phyloP scores from a whole-genome alignment of 2,329 filamentous ascomycete genomes.

The Cercospora sp. region DNA sequence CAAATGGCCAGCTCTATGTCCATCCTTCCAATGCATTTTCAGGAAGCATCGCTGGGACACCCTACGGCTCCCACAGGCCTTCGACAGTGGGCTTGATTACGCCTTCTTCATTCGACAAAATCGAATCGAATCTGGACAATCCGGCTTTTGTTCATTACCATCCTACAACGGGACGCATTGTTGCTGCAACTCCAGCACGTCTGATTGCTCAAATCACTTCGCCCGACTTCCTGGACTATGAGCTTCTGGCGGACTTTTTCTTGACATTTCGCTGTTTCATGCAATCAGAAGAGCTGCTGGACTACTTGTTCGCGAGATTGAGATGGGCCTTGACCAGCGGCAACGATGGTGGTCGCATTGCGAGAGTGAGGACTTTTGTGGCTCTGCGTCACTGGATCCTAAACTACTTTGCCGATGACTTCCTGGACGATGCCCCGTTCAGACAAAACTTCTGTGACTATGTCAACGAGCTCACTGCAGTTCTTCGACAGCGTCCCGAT shows the following conservation, averaged over 20 bases:
- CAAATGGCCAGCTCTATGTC: slow-evolving; percentile 21
- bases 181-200: slow-evolving; percentile 84
- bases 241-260: slow-evolving; percentile 96
- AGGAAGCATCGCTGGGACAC: slow-evolving; percentile 14
- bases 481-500: slow-evolving; percentile 53
- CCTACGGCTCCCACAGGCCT: slow-evolving; percentile 15
- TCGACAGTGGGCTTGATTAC: slow-evolving; percentile 25
- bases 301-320: slow-evolving; percentile 80
- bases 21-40: slow-evolving; percentile 25
- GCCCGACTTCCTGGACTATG: slow-evolving; percentile 92
- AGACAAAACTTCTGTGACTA: slow-evolving; percentile 76
- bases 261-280: slow-evolving; percentile 90
- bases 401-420: slow-evolving; percentile 97
- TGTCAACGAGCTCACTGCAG: slow-evolving; percentile 64
- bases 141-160: slow-evolving; percentile 80
- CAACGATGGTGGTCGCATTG: slow-evolving; percentile 81
- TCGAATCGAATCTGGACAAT: slow-evolving; percentile 82
- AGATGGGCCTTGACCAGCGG: slow-evolving; percentile 79
- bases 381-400: slow-evolving; percentile 95
- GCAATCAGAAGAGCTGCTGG: slow-evolving; percentile 71
- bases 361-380: slow-evolving; percentile 93
- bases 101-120: slow-evolving; percentile 76
- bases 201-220: slow-evolving; percentile 96
- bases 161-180: slow-evolving; percentile 68
- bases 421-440: slow-evolving; percentile 72